phyloP scores from a whole-genome alignment of 495 filamentous ascomycete genomes.

The Xylaria sp. region DNA sequence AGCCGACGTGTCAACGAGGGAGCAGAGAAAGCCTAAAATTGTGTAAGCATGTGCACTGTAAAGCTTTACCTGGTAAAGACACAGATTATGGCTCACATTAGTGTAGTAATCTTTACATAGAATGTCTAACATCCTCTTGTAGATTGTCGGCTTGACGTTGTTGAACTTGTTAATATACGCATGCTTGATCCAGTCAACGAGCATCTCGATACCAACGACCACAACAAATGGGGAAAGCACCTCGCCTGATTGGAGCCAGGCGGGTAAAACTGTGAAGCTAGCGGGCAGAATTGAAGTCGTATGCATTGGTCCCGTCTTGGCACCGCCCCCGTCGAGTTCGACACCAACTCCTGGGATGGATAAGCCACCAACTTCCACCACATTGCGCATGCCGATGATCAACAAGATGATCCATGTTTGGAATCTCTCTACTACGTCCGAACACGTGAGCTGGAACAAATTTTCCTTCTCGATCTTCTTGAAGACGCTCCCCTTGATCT shows the following conservation, averaged over 20 bases:
- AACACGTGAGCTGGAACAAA: conserved; percentile 93
- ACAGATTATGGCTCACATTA: conserved; percentile 60
- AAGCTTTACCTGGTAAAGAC: not conserved
- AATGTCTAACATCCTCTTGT: conserved; percentile 87
- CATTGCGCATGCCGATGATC: conserved; percentile 93
- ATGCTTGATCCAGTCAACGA: conserved; percentile 98
- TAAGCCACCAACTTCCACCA: conserved; percentile 86
- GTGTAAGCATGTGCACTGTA: conserved; percentile 11
- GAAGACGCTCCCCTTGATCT: conserved; percentile 97
- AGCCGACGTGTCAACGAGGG: conserved; percentile 84
- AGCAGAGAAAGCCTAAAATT: conserved; percentile 77
- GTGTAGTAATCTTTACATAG: conserved; percentile 98
- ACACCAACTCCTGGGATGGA: conserved; percentile 55
- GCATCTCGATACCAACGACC: conserved; percentile 93
- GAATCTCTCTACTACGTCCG: conserved; percentile 96
- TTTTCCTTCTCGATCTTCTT: conserved; percentile 98
- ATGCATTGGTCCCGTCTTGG: conserved; percentile 53
- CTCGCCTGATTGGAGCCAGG: conserved; percentile 76
- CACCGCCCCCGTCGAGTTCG: conserved; percentile 46
- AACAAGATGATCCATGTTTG: conserved; percentile 96
- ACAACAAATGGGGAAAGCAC: conserved; percentile 90
- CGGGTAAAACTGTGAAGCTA: conserved; percentile 87
- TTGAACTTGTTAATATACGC: conserved; percentile 99
- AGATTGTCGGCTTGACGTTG: conserved; percentile 88
- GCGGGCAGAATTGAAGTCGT: conserved; percentile 75